Conservation (phyloP, 192 early-diverging fungal genomes). For the Coemansia sp. region DNA sequence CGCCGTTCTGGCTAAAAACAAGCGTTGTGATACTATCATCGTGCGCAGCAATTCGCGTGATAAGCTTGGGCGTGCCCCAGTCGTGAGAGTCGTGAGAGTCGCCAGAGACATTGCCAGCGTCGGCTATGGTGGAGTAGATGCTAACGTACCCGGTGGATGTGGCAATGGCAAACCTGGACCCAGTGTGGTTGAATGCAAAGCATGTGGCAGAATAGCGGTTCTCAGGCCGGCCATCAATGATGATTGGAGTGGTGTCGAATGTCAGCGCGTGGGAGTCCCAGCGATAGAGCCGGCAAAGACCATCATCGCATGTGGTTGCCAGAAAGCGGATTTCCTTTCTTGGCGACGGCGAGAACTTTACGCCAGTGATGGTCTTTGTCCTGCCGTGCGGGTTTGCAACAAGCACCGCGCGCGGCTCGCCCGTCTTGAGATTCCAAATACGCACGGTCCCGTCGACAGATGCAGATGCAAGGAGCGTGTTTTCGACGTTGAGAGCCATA, state of each 20-base stretch:
- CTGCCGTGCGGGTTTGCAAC: constrained; percentile 39
- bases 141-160: constrained; percentile 75
- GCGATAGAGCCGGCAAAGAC: constrained; percentile 69
- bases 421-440: constrained; percentile 75
- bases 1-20: constrained; percentile 68
- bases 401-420: constrained; percentile 66
- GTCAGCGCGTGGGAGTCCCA: constrained; percentile 63
- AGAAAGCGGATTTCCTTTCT: constrained; percentile 65
- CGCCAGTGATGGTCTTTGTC: constrained; percentile 61
- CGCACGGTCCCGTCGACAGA: constrained; percentile 73
- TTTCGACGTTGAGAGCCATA: constrained; percentile 73
- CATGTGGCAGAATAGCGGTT: constrained; percentile 57
- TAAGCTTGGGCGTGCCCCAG: constrained; percentile 51
- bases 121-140: constrained; percentile 70
- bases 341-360: constrained; percentile 78
- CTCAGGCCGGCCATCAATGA: constrained; percentile 56
- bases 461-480: constrained; percentile 76
- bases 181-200: constrained; percentile 74
- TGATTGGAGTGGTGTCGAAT: constrained; percentile 57
- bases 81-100: background rate
- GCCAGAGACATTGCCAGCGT: background rate
- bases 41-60: constrained; percentile 70
- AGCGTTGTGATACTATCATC: constrained; percentile 72
- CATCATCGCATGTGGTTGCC: constrained; percentile 71
- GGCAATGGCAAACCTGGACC: constrained; percentile 76